These are phyloP conservation scores for Eucalyptus brandiana DNA, from an alignment of 345 rosid genomes.

Conservation along the genomic window DNA sequence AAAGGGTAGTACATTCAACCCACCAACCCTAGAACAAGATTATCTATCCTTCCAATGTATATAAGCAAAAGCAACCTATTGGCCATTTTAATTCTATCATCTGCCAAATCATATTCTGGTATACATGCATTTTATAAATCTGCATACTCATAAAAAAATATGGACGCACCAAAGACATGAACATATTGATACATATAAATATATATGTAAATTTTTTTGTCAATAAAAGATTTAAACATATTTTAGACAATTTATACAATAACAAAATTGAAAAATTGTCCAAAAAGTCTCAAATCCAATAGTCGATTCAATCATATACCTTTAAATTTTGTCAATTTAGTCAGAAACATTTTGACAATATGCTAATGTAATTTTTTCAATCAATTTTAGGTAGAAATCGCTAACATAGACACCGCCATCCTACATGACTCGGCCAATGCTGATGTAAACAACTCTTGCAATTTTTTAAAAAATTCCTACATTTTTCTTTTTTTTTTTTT, in stretches of 20 bases:
- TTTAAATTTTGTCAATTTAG: background rate
- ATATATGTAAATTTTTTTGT: too few species aligned
- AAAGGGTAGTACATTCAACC: too few species aligned
- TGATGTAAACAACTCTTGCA: background rate
- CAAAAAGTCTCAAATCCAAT: background rate
- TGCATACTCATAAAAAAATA: too few species aligned
- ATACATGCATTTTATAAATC: too few species aligned
- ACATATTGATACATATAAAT: too few species aligned
- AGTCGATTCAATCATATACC: background rate
- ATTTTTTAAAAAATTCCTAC: background rate
- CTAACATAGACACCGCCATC: accelerated
- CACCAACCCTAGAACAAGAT: too few species aligned
- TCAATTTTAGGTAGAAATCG: background rate
- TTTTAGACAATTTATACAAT: background rate
- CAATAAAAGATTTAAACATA: too few species aligned
- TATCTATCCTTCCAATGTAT: too few species aligned
- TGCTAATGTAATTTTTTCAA: background rate
- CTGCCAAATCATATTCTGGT: too few species aligned
- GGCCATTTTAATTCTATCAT: too few species aligned
- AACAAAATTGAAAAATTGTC: background rate
- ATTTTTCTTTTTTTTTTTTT: background rate
- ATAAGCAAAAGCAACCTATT: too few species aligned
- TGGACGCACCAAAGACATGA: too few species aligned
- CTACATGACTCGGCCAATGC: background rate
- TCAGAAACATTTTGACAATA: background rate